Conservation (phyloP, 228 moss, liverwort and hornwort genomes). For the Sphagnum fallax region DNA sequence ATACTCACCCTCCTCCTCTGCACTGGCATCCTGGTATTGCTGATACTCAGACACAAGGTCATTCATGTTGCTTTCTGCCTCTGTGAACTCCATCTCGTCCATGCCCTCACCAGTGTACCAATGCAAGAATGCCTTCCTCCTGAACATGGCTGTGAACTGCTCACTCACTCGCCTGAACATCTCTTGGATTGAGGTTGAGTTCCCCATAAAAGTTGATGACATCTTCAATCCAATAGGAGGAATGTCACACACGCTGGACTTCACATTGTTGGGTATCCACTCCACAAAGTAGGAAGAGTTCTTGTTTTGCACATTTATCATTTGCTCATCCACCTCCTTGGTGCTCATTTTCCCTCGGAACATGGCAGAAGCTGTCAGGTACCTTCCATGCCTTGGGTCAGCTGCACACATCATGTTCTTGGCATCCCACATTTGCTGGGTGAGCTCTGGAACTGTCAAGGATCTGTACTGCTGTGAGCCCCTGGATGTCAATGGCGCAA, state of each 20-base stretch:
- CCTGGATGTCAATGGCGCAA: constrained; percentile 7
- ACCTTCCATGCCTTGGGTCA: constrained; percentile 6
- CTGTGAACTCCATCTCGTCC: constrained; percentile 10
- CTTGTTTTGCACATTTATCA: constrained; percentile 9
- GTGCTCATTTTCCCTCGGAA: constrained; percentile 10
- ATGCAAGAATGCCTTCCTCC: constrained; percentile 7
- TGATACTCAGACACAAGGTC: constrained; percentile 8
- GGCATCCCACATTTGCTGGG: constrained; percentile 12
- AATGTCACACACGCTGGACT: constrained; percentile 8
- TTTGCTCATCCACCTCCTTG: constrained; percentile 9
- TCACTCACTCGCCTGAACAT: constrained; percentile 10
- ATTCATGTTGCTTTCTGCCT: constrained; percentile 13
- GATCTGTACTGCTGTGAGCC: constrained; percentile 9
- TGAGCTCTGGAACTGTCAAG: constrained; percentile 5
- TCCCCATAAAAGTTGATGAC: constrained; percentile 7
- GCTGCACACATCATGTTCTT: constrained; percentile 14
- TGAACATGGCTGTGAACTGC: constrained; percentile 11
- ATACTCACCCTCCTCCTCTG: constrained; percentile 11
- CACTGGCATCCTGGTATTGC: constrained; percentile 9
- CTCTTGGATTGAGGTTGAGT: constrained; percentile 9
- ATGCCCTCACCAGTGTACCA: constrained; percentile 12
- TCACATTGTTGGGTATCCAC: constrained; percentile 11
- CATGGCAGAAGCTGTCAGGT: constrained; percentile 9
- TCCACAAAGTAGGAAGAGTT: constrained; percentile 7
- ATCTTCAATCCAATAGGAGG: constrained; percentile 7